Evolutionary conservation across 305 asterid species (phyloP), one percentile per base, ranked within the genome.

Genomic region (Fraxinus platypoda): DNA sequence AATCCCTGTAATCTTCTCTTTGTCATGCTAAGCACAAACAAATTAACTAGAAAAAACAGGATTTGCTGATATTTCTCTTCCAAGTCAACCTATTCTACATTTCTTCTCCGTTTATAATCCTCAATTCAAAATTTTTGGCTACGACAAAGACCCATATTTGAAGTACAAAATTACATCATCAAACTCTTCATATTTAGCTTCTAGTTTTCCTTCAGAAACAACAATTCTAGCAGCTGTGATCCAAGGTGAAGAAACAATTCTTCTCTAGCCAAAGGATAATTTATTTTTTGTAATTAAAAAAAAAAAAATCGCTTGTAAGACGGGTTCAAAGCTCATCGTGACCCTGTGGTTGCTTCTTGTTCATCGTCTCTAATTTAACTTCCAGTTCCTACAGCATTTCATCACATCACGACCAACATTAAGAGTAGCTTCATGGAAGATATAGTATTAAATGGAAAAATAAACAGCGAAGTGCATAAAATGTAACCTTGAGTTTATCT

Each of bases 281-380:
- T 71, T 31, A 31, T 23, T 71, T 31, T 71, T 31, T 0, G 4
- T 21, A 8, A n/a, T n/a, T 43, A 46, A 46, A 3, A 41, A 41
- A 15, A 49, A 49, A 15, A 13, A 15, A 49, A 49, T 30, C 12
- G 12, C 12, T 21, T 70, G 75, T 2, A 70, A 30, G 28, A 64
- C 15, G 2, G 23, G 82, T 80, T 88, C 89, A 96, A 75, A 96
- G 97, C 90, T 94, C 99, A 68, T 96, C 99, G 38, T 90, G 98
- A 41, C 79, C 90, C 64, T 76, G 78, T 15, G 93, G 94, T 80
- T 87, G 91, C 81, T 91, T 91, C 81, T 84, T 83, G 88, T 89
- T 90, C 88, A 92, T 76, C 75, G 72, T 59, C 34, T 92, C 97
- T 87, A 96, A 77, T 83, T 93, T 93, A 41, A 86, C 88, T 92